Evolutionary conservation across 2,329 filamentous ascomycete species (phyloP), one percentile per base, ranked within the genome.

Genomic region (Cercospora sesami): DNA sequence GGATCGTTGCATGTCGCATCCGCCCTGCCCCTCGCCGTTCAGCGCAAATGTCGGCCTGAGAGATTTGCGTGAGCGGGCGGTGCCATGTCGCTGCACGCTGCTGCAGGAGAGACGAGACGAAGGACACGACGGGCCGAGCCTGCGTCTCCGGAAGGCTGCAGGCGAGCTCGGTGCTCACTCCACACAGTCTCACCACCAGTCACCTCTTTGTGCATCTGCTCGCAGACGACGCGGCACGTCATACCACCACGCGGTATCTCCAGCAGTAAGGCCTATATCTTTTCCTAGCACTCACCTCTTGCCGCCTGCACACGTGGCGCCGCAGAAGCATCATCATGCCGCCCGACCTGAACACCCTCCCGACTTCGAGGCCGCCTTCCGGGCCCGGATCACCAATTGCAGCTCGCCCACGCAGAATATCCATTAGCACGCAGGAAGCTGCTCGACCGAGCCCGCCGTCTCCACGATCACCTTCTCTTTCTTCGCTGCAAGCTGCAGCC

Each of bases 401-500:
- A 26, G 65, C 73, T n/a, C 68, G 75, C 30, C 71, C 74, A 12
- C 71, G 75, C 45, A 71, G 76, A 10, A 77, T 76, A 16, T 78
- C 76, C 7, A 64, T 76, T 76, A 68, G 76, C 75, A 75, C 76
- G 75, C 73, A 78, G 73, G 76, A 80, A 75, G 73, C 81, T 78
- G 78, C 80, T 80, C 73, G 74, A 68, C 68, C 76, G 5, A 75
- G 76, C 21, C 87, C 86, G 26, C 85, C 87, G 28, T 86, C 87
- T 33, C 84, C 86, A 42, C 85, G 90, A 73, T 88, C 87, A 60
- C 86, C 90, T 36, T 88, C 90, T 48, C 85, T 87, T 69, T 93
- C 91, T 14, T 78, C 76, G n/a, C 84, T 95, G 9, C 91, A 91
- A 77, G 91, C 91, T 62, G 88, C 91, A 12, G 91, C 91, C 7